phyloP scores from a whole-genome alignment of 2,329 filamentous ascomycete species.

The Neospermospora avenae region DNA sequence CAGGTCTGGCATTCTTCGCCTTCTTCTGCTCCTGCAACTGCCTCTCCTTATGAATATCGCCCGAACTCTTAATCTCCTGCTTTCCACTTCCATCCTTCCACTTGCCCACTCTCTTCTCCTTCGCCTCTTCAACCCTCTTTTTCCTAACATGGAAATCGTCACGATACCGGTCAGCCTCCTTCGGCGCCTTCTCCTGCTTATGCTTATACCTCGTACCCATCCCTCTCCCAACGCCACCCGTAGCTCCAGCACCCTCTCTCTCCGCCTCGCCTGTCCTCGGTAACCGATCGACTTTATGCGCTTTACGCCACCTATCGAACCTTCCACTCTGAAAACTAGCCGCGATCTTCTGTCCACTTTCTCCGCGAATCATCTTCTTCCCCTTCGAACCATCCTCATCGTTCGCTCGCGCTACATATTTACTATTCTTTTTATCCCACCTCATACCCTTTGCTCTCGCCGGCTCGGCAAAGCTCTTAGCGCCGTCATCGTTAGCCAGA shows the following conservation, averaged over 20 bases:
- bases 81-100: slow-evolving; percentile 72
- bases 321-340: slow-evolving; percentile 89
- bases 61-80: slow-evolving; percentile 73
- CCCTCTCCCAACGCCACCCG: slow-evolving; percentile 36
- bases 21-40: slow-evolving; percentile 70
- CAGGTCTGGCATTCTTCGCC: slow-evolving; percentile 85
- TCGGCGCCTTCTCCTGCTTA: slow-evolving; percentile 82
- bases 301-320: slow-evolving; percentile 88
- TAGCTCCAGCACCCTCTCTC: slow-evolving; percentile 39
- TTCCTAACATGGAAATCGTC: slow-evolving; percentile 89
- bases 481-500: slow-evolving; percentile 81
- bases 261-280: slow-evolving; percentile 84
- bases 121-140: slow-evolving; percentile 83
- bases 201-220: slow-evolving; percentile 71
- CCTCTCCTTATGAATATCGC: slow-evolving; percentile 82
- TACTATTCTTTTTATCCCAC: slow-evolving; percentile 96
- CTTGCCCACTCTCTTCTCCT: slow-evolving; percentile 75
- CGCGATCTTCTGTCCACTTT: slow-evolving; percentile 93
- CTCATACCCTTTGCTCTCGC: slow-evolving; percentile 72
- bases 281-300: slow-evolving; percentile 74
- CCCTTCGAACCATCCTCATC: slow-evolving; percentile 88
- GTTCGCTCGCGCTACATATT: slow-evolving; percentile 88
- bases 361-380: slow-evolving; percentile 73
- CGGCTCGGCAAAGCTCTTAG: slow-evolving; percentile 74
- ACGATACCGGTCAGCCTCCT: slow-evolving; percentile 86